Evolutionary conservation across 1,284 basidiomycete genomes (phyloP).

Genomic region (Ceratobasidium sp.): DNA sequence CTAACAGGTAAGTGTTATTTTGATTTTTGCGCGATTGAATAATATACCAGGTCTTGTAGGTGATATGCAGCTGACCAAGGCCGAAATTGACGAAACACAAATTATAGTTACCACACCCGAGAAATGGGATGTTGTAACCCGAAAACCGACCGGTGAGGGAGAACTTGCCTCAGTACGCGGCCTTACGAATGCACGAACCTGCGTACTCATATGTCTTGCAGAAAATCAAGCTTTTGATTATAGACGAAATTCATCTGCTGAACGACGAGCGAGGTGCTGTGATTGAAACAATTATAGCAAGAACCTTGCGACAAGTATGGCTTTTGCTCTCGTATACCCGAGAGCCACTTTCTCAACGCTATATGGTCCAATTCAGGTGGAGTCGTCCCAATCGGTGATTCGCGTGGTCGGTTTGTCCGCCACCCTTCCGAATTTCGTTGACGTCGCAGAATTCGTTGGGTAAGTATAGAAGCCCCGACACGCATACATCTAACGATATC

Average conservation of each 20-base stretch:
- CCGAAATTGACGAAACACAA: constrained; percentile 95
- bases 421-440: constrained; percentile 96
- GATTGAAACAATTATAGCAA: constrained; percentile 97
- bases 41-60: constrained; percentile 62
- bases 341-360: constrained; percentile 17
- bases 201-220: constrained; percentile 55
- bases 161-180: constrained; percentile 86
- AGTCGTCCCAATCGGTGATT: constrained; percentile 96
- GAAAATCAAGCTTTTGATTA: constrained; percentile 95
- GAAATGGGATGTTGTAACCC: constrained; percentile 99
- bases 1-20: constrained; percentile 76
- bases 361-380: constrained; percentile 70
- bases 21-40: constrained; percentile 38
- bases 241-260: constrained; percentile 97
- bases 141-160: constrained; percentile 97
- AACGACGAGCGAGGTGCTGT: constrained; percentile 99
- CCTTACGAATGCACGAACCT: not conserved
- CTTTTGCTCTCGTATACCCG: not conserved
- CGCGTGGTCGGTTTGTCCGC: constrained; percentile 94
- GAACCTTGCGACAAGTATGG: constrained; percentile 89
- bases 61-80: constrained; percentile 97
- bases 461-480: constrained; percentile 55
- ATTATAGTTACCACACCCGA: constrained; percentile 99
- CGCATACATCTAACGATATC: constrained; percentile 62
- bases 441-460: constrained; percentile 97